Conservation (phyloP, 768 basidiomycete species). For the Mycena leptocephala region DNA sequence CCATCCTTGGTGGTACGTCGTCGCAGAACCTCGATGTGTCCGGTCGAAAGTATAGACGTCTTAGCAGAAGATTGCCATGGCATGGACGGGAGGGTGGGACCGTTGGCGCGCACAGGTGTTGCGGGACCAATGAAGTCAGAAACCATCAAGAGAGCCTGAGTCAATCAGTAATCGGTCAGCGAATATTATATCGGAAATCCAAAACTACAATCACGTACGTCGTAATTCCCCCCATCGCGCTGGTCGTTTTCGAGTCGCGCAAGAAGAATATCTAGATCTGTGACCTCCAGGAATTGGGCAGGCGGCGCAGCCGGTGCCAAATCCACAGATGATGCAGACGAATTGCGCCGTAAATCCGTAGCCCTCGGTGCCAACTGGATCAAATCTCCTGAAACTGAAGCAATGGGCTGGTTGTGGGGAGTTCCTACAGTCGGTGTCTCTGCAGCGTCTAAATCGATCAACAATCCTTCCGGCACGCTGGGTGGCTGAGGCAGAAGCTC, state of each 20-base stretch:
- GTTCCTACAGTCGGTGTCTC: background rate
- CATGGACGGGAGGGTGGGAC: background rate
- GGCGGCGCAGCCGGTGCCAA: constrained; percentile 28
- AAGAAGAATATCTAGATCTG: constrained; percentile 78
- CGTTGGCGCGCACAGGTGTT: constrained; percentile 38
- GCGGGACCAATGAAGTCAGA: constrained; percentile 76
- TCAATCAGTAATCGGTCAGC: background rate
- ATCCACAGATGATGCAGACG: constrained; percentile 26
- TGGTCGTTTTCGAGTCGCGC: constrained; percentile 67
- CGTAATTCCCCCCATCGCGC: constrained; percentile 71
- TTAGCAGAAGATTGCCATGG: constrained; percentile 9
- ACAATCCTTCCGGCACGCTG: constrained; percentile 63
- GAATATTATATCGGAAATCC: too few species aligned
- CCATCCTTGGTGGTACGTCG: constrained; percentile 75
- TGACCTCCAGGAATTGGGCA: constrained; percentile 55
- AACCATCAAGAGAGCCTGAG: constrained; percentile 69
- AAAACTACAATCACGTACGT: constrained; percentile 58
- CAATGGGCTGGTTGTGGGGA: background rate
- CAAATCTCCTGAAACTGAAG: constrained; percentile 2
- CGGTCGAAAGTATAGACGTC: constrained; percentile 40
- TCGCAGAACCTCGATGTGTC: constrained; percentile 70
- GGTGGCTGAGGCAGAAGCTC: constrained; percentile 34
- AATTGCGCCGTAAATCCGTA: constrained; percentile 23
- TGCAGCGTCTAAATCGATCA: constrained; percentile 70
- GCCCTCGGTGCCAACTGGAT: constrained; percentile 3